Conservation (phyloP, 306 rosid genomes). For the Prosopis cineraria region DNA sequence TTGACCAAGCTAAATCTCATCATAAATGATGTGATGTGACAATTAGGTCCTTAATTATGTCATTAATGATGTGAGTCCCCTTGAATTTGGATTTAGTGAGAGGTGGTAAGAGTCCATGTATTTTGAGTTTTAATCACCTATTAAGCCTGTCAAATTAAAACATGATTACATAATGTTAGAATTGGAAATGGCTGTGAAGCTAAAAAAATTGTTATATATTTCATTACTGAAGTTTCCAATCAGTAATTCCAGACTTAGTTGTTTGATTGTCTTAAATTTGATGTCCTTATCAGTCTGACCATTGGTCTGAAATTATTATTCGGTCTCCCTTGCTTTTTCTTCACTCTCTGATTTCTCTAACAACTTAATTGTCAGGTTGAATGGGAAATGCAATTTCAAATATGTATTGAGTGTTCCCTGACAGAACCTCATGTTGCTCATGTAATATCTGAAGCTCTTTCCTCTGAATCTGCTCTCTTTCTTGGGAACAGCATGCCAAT, state of each 20-base stretch:
- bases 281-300: not conserved
- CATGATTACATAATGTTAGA: not conserved
- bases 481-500: constrained; percentile 96
- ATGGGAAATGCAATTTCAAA: constrained; percentile 86
- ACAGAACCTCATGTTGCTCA: constrained; percentile 89
- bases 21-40: not conserved
- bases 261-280: constrained; percentile 11
- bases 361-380: constrained; percentile 61
- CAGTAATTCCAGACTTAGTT: not conserved
- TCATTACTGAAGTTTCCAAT: not conserved
- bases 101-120: not conserved
- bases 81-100: not conserved
- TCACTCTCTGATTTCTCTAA: constrained; percentile 26
- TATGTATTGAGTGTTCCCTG: constrained; percentile 58
- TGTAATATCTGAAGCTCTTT: constrained; percentile 67
- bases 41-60: not conserved
- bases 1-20: not conserved
- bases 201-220: not conserved
- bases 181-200: not conserved
- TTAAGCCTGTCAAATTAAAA: not conserved
- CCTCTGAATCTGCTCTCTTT: constrained; percentile 75
- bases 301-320: not conserved
- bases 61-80: not conserved
- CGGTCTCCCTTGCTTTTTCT: not conserved
- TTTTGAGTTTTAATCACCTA: not conserved